Evolutionary conservation across 805 yeast genomes (phyloP).

Genomic region (Schwanniomyces vanrijiae): DNA sequence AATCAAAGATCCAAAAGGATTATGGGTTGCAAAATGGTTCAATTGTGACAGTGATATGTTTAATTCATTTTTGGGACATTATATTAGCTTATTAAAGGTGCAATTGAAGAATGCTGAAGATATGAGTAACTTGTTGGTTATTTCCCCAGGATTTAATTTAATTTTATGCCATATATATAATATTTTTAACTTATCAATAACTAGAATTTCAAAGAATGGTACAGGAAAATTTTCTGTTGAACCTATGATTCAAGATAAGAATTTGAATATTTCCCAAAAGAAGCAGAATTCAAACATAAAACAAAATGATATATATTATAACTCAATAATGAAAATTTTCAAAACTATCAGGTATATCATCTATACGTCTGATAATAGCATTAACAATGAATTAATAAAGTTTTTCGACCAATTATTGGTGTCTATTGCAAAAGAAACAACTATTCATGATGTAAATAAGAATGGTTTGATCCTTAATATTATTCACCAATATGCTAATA

Average conservation of each 20-base stretch:
- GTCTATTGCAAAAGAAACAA: conserved; percentile 32
- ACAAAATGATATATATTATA: conserved; percentile 35
- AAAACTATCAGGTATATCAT: conserved; percentile 37
- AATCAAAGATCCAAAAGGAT: conserved; percentile 56
- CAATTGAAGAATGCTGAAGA: conserved; percentile 4
- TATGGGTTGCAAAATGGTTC: conserved; percentile 65
- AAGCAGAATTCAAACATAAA: conserved; percentile 10
- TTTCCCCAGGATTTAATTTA: conserved; percentile 47
- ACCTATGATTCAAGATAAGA: conserved; percentile 1
- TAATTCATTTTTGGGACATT: conserved; percentile 62
- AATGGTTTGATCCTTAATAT: conserved; percentile 42
- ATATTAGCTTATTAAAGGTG: conserved; percentile 31
- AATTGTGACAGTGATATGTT: conserved; percentile 57
- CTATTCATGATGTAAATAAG: conserved; percentile 37
- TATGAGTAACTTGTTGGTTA: conserved; percentile 10
- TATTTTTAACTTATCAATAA: conserved; percentile 33
- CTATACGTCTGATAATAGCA: conserved; percentile 15
- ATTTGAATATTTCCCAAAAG: not conserved
- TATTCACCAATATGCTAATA: conserved; percentile 38
- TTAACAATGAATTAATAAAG: conserved; percentile 14
- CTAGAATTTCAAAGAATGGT: conserved; percentile 17
- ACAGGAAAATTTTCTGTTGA: not conserved
- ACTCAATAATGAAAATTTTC: conserved; percentile 40
- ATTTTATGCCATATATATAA: conserved; percentile 49
- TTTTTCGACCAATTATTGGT: conserved; percentile 35